Evolutionary conservation across 2,329 filamentous ascomycete species (phyloP).

Genomic region (Pseudonectria buxi): DNA sequence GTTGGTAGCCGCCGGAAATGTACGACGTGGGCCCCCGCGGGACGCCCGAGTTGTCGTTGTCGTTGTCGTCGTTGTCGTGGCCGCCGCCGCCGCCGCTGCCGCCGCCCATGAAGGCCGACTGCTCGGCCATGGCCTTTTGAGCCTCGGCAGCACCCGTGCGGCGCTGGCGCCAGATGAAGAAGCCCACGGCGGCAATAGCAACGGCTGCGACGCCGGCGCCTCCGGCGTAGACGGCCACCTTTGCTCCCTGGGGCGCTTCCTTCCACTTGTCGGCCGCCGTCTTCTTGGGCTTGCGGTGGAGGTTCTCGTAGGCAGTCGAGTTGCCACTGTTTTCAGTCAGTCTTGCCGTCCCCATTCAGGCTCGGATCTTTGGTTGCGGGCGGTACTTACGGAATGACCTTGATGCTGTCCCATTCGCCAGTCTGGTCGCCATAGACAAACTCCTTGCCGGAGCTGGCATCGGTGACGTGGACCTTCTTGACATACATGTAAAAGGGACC

Average conservation of each 20-base stretch:
- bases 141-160: conserved; percentile 46
- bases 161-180: conserved; percentile 51
- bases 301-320: conserved; percentile 44
- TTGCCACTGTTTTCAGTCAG: conserved; percentile 37
- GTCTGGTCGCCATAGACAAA: conserved; percentile 58
- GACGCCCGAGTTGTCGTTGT: background rate
- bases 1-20: background rate
- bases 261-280: conserved; percentile 48
- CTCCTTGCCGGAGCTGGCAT: conserved; percentile 55
- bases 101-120: conserved; percentile 45
- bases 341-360: conserved; percentile 2
- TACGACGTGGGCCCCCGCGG: background rate
- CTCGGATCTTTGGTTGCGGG: background rate
- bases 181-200: conserved; percentile 35
- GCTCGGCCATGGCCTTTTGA: conserved; percentile 39
- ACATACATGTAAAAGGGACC: conserved; percentile 71
- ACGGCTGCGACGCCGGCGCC: conserved; percentile 38
- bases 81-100: conserved; percentile 28
- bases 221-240: conserved; percentile 46
- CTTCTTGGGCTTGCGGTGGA: conserved; percentile 35
- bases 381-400: conserved; percentile 43
- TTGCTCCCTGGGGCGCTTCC: conserved; percentile 41
- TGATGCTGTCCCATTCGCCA: conserved; percentile 59
- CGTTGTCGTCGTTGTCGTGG: background rate
- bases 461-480: conserved; percentile 49